phyloP scores from a whole-genome alignment of 257 asterid genomes.

The Solanum paucissectum region DNA sequence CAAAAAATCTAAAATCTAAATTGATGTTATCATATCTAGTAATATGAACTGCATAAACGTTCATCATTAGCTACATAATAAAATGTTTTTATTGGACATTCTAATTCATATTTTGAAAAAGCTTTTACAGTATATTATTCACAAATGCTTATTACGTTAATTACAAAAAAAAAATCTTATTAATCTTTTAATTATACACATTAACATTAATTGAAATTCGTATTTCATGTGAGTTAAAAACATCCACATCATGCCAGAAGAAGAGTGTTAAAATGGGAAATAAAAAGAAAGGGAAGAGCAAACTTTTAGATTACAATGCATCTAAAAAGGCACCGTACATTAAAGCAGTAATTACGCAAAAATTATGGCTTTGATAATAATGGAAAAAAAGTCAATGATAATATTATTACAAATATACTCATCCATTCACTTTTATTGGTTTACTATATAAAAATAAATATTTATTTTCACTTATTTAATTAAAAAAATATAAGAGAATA shows the following conservation, averaged over 20 bases:
- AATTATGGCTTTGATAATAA: not conserved
- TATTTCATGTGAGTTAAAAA: not conserved
- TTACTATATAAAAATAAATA: no score
- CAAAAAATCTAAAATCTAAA: no score
- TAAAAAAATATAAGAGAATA: no score
- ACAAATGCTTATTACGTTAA: rapidly evolving
- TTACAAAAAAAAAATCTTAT: no score
- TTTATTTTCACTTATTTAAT: not conserved
- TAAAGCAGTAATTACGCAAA: not conserved
- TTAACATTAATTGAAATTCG: no score
- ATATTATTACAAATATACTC: not conserved
- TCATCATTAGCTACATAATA: not conserved
- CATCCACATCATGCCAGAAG: not conserved
- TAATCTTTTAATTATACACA: no score
- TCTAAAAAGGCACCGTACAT: not conserved
- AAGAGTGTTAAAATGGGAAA: not conserved
- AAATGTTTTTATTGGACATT: no score
- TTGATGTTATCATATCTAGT: not conserved
- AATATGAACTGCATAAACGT: not conserved
- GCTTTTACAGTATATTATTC: no score
- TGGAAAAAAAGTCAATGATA: not conserved
- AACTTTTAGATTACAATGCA: not conserved
- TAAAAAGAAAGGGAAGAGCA: not conserved
- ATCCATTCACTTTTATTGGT: not conserved
- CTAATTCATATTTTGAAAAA: not conserved